Evolutionary conservation across 805 yeast genomes (phyloP), one percentile per base, ranked within the genome.

Genomic region (Lipomyces lipofer): DNA sequence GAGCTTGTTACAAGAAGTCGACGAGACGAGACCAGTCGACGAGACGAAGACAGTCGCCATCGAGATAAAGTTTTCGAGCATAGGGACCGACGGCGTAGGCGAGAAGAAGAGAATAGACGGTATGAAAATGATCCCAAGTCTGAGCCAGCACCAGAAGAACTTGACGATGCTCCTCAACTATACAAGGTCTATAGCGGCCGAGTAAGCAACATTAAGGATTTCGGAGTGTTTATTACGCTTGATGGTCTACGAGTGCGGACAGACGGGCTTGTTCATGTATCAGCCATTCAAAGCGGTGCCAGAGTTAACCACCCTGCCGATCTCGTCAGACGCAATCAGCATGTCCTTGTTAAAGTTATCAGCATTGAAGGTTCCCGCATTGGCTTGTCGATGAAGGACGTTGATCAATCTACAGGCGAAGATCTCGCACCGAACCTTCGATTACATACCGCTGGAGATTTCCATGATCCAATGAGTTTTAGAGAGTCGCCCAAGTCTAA

Each of bases 221-320:
- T 82, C 69, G 97, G 98, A 0, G 95, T 89, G 0, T 92, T 91
- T 66, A 78, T 89, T 0, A 69, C 79, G 8, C 67, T 91, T 1
- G 59, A 68, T 4, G 80, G 76, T 0, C 64, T 75, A 1, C 53
- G 64, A 36, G 65, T 66, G 12, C 59, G 58, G 22, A 66, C 67
- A 19, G 82, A 73, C 63, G 96, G 95, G 0, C 72, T 91, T 15
- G 84, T 91, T 35, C 97, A 91, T 66, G 77, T 86, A 0, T 88
- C 96, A 0, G 85, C 83, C 40, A 74, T 91, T 74, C 63, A 54
- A 39, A 28, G 80, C 3, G 66, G 66, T n/a, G 60, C 71, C 2
- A 71, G 88, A 45, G 71, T 85, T 1, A 69, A 74, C 5, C 78
- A 78, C 44, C 88, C 92, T 0, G 66, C 77, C 1, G 92, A 86